A percentile compares a stretch with the other conserved stretches of the same genome.
These are phyloP conservation scores for Basipetospora sp. DNA, from an alignment of 2,329 filamentous ascomycete species.

Conservation along the genomic window DNA sequence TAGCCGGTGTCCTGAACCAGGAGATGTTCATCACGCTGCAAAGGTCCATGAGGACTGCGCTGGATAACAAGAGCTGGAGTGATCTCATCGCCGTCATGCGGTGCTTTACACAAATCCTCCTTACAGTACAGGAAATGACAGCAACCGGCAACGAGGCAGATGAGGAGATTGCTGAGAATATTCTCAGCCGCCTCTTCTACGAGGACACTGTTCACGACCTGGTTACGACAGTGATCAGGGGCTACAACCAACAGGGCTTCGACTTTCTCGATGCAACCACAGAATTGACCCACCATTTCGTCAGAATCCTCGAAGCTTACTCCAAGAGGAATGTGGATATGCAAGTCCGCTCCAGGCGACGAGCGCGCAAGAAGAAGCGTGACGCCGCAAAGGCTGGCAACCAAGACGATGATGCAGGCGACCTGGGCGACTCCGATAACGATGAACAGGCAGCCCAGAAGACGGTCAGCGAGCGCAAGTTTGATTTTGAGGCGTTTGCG, in stretches of 20 bases:
- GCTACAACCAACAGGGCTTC: slow-evolving; percentile 88
- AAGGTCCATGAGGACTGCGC: slow-evolving; percentile 61
- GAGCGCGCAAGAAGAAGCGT: slow-evolving; percentile 59
- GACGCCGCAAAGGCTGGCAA: slow-evolving; percentile 26
- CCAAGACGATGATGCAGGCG: slow-evolving; percentile 40
- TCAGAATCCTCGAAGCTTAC: slow-evolving; percentile 82
- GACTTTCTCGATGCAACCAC: slow-evolving; percentile 86
- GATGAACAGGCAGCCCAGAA: slow-evolving; percentile 58
- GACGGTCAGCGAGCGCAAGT: slow-evolving; percentile 70
- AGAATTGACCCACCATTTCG: slow-evolving; percentile 78
- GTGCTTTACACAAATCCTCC: slow-evolving; percentile 84
- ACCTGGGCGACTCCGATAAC: slow-evolving; percentile 51
- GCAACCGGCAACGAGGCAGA: slow-evolving; percentile 78
- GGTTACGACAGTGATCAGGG: slow-evolving; percentile 62
- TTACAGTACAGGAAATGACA: slow-evolving; percentile 86
- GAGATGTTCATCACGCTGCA: slow-evolving; percentile 87
- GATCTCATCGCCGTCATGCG: slow-evolving; percentile 79
- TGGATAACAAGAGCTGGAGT: slow-evolving; percentile 75
- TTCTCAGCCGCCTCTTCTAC: slow-evolving; percentile 93
- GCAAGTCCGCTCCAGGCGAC: slow-evolving; percentile 71
- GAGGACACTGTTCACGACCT: slow-evolving; percentile 88
- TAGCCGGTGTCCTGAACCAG: slow-evolving; percentile 82
- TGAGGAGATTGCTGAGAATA: slow-evolving; percentile 94
- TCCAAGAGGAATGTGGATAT: slow-evolving; percentile 90
- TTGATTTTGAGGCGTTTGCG: slow-evolving; percentile 78